Evolutionary conservation across 495 filamentous ascomycete species (phyloP).

Genomic region (Recurvomyces mirabilis): DNA sequence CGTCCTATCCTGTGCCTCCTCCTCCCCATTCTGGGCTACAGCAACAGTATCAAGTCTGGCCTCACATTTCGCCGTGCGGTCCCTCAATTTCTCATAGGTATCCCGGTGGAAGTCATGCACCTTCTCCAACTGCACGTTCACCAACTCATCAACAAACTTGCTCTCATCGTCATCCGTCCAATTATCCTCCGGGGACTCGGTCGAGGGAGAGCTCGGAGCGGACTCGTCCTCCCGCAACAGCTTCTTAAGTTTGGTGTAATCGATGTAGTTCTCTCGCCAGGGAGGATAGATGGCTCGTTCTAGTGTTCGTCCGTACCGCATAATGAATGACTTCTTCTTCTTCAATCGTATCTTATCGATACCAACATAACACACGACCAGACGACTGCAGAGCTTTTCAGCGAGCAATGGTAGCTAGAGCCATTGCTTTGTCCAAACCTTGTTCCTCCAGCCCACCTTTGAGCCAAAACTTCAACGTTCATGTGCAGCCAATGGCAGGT

Average conservation of each 20-base stretch:
- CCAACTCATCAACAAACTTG: constrained; percentile 81
- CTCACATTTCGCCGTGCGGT: constrained; percentile 51
- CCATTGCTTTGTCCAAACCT: too few species aligned
- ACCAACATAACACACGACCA: too few species aligned
- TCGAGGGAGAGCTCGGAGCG: constrained; percentile 41
- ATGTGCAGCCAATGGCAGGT: too few species aligned
- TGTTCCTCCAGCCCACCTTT: too few species aligned
- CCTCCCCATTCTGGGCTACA: constrained; percentile 40
- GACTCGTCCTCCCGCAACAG: constrained; percentile 64
- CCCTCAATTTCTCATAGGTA: constrained; percentile 57
- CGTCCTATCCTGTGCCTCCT: constrained; percentile 23
- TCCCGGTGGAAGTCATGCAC: constrained; percentile 79
- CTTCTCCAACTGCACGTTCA: constrained; percentile 92
- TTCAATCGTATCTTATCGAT: too few species aligned
- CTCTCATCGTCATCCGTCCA: constrained; percentile 98
- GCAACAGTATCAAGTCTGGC: constrained; percentile 43
- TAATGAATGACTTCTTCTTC: constrained; percentile 31
- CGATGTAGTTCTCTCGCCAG: constrained; percentile 89
- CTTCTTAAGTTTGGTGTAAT: constrained; percentile 83
- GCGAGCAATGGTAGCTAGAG: too few species aligned
- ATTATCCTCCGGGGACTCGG: constrained; percentile 31
- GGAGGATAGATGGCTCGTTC: constrained; percentile 68
- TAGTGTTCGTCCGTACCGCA: constrained; percentile 90
- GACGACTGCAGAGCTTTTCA: too few species aligned
- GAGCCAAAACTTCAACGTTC: too few species aligned